These are phyloP conservation scores for Naegleria fowleri DNA, from an alignment of 208 protist genomes.

Conservation along the genomic window DNA sequence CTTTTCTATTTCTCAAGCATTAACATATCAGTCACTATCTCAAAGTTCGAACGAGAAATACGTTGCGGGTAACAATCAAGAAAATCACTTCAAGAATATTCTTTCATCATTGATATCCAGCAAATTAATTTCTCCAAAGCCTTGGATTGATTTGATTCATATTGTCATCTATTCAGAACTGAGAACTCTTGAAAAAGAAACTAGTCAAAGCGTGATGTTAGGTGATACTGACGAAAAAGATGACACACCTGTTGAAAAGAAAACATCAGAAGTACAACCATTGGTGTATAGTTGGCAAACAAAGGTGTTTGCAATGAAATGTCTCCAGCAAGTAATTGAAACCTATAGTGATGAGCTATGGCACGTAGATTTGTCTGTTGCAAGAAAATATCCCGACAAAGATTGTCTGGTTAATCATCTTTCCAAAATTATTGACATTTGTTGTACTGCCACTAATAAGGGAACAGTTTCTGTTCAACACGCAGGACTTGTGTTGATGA, in stretches of 20 bases:
- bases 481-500: not conserved
- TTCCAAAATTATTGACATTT: not conserved
- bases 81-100: conserved; percentile 13
- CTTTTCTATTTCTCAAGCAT: not conserved
- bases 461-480: not conserved
- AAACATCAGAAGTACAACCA: not conserved
- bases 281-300: not conserved
- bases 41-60: not conserved
- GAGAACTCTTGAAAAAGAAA: not conserved
- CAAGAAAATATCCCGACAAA: not conserved
- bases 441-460: not conserved
- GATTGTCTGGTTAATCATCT: not conserved
- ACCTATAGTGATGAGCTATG: not conserved
- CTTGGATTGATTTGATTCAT: not conserved
- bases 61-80: not conserved
- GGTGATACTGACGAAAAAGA: not conserved
- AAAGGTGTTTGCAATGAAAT: conserved; percentile 8
- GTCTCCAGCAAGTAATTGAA: not conserved
- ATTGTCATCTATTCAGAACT: not conserved
- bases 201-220: not conserved
- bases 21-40: not conserved
- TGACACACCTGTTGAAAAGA: not conserved
- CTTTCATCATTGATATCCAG: not conserved
- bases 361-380: not conserved
- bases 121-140: not conserved